Evolutionary conservation across 225 moss, liverwort and hornwort species (phyloP), one percentile per base, ranked within the genome.

Genomic region (Sphagnum contortum): DNA sequence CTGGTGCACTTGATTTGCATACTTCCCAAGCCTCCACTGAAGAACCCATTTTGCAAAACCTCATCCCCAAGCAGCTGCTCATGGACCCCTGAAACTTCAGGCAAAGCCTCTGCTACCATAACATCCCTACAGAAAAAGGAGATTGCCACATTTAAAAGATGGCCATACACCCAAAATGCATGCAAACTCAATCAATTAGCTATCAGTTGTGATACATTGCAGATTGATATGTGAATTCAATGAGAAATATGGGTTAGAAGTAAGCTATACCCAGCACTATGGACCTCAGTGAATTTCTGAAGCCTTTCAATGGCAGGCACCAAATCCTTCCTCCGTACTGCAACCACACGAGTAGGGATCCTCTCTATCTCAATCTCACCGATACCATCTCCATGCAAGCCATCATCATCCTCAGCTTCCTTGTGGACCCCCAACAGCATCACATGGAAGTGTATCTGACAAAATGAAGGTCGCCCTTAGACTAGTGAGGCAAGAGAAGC

Each of bases 281-380:
- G 90, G 48, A 79, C 83, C 73, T 91, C 87, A 50, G 81, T 81
- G 3, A 85, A 89, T 64, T 87, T 90, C 72, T 89, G 83, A 56
- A 92, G 85, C 66, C 90, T 81, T 69, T 98, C 93, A 60, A 92
- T 90, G 0, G 91, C 96, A 55, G 93, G 93, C 55, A 98, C 96
- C 53, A 98, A 75, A 71, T 98, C 96, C 66, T 89, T 98, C 72
- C 89, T 73, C 11, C 90, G 83, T 61, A 98, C 96, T 76, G 90
- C 96, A 5, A 98, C 88, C 7, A 89, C 53, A n/a, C 90, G 88
- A 55, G 93, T 93, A 9, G 83, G 85, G 64, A 98, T 67, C 64
- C 79, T 79, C 70, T 98, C 96, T 74, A 98, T 84, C 77, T 93
- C 96, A 12, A 84, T 80, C 66, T 98, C 96, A 63, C 82, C 96